phyloP scores from a whole-genome alignment of 2,329 filamentous ascomycete genomes.

The Trichoderma semiorbis region DNA sequence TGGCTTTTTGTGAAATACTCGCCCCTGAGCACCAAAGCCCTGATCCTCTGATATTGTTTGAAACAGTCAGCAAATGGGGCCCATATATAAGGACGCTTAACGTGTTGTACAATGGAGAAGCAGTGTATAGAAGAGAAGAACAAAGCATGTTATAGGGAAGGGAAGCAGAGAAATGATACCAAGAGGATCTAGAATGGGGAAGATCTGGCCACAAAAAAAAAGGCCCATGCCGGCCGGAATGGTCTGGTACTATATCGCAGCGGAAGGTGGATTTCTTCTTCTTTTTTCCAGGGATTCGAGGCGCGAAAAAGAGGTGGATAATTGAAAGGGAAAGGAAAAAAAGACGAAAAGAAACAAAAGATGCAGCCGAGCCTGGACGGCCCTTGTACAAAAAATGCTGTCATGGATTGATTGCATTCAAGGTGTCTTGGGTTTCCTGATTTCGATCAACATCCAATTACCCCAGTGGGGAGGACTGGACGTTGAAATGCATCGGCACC shows the following conservation, averaged over 20 bases:
- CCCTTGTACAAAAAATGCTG: background rate
- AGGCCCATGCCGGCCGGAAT: background rate
- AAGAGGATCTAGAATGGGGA: background rate
- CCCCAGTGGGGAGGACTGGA: background rate
- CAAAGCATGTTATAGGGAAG: background rate
- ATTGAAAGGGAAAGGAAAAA: background rate
- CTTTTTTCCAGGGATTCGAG: background rate
- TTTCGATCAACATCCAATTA: background rate
- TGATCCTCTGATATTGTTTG: background rate
- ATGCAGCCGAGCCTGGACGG: background rate
- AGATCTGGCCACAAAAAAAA: background rate
- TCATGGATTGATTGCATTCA: background rate
- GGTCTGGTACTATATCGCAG: background rate
- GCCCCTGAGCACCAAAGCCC: background rate
- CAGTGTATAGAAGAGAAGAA: background rate
- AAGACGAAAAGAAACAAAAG: background rate
- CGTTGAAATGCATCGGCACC: background rate
- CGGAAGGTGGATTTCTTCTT: background rate
- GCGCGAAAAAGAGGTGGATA: background rate
- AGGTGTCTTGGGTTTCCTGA: background rate
- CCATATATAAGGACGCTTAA: background rate
- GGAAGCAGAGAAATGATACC: background rate
- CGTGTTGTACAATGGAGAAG: conserved; percentile 4
- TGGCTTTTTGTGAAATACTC: conserved; percentile 50
- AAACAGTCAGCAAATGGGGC: background rate